Evolutionary conservation across 306 rosid species (phyloP).

Genomic region (Castanea crenata): DNA sequence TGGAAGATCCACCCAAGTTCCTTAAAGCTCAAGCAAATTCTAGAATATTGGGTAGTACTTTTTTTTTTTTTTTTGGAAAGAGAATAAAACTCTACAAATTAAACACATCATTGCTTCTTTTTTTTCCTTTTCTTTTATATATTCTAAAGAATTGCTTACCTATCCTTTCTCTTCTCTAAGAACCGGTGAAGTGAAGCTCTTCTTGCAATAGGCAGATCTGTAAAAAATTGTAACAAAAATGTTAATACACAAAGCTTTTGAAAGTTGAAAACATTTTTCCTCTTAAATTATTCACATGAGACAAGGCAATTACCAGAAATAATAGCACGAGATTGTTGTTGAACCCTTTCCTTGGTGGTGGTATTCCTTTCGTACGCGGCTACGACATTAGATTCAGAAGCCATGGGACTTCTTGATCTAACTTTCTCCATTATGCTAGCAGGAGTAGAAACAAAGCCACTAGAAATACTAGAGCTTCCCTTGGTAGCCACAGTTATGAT

Average conservation of each 20-base stretch:
- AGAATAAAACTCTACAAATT: too few species aligned
- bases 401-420: conserved; percentile 6
- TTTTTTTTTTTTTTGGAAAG: too few species aligned
- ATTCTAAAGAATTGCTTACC: conserved; percentile 33
- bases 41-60: too few species aligned
- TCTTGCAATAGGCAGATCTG: conserved; percentile 77
- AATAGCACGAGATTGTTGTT: conserved; percentile 25
- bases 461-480: conserved; percentile 33
- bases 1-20: too few species aligned
- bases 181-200: conserved; percentile 87
- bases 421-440: not conserved
- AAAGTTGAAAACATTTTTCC: not conserved
- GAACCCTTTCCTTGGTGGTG: conserved; percentile 26
- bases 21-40: too few species aligned
- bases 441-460: not conserved
- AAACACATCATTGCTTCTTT: too few species aligned
- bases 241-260: not conserved
- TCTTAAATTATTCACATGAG: not conserved
- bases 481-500: conserved; percentile 67
- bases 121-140: not conserved
- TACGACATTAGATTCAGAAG: conserved; percentile 17
- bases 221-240: not conserved
- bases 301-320: conserved; percentile 36
- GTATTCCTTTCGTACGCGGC: conserved; percentile 20
- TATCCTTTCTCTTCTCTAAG: conserved; percentile 87